Base-by-base conservation (phyloP, 179 eudicot genomes). In the Spergularia azorica region DNA sequence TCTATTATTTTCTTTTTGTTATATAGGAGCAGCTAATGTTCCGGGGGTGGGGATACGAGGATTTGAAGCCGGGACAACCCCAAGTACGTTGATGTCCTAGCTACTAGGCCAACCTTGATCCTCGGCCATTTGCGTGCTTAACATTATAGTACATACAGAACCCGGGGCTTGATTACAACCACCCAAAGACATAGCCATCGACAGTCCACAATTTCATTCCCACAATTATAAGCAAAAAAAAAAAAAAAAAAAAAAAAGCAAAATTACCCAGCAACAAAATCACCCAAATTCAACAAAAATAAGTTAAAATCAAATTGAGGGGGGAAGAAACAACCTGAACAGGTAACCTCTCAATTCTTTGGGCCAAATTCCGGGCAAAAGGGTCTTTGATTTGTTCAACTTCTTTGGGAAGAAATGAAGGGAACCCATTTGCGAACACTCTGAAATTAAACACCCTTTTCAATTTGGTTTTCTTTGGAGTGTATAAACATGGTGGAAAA, bases 331-430 rank as follows among this genome's bases (percentile, higher is more conserved):
- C 20, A 63, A 88, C 93, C 87, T 84, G 69, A 2, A 90, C 92
- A 3, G 92, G 92, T 15, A 92, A 57, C 54, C 92, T 86, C 76
- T 92, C 83, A 72, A 92, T 89, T 73, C 92, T 84, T 6, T 76
- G 74, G 70, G 94, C 94, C 76, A 92, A 78, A 39, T 82, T 86
- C 38, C 87, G 82, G 74, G 97, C 97, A 82, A 81, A 84, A 10
- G 86, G 78, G 83, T 92, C 94, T 69, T 82, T 89, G 70, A 92
- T 83, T 48, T 81, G 67, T 16, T 87, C 84, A 12, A 89, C 82
- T 41, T 89, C 77, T 61, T 85, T 81, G 36, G 97, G 97, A 4
- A 92, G 85, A 87, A 92, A 92, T 57, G 89, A 50, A 7, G 94
- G 95, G 69, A 89, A 92, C 63, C 78, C 88, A 75, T 71, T 84